These are phyloP conservation scores for Phytopythium vexans DNA, from an alignment of 352 stramenopile species.

Conservation along the genomic window DNA sequence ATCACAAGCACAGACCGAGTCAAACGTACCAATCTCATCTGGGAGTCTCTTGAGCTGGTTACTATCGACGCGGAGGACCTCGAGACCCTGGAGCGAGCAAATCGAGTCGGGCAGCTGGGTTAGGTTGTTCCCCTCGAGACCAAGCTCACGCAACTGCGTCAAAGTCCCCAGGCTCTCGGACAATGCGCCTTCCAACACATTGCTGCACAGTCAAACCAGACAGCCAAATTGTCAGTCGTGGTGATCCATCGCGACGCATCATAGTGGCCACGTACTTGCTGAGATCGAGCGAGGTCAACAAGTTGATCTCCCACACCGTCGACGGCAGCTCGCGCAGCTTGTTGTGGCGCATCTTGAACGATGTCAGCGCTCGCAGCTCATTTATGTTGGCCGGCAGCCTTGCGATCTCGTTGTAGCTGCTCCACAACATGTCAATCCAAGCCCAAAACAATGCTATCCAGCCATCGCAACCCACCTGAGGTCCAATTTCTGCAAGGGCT, in stretches of 20 bases:
- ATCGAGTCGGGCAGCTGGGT: slow-evolving; percentile 50
- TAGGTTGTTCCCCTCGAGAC: slow-evolving; percentile 66
- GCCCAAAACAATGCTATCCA: background rate
- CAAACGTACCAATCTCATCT: slow-evolving; percentile 36
- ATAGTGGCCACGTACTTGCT: slow-evolving; percentile 56
- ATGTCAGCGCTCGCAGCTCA: slow-evolving; percentile 43
- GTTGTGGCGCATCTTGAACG: slow-evolving; percentile 79
- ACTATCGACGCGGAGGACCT: slow-evolving; percentile 59
- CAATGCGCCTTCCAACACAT: slow-evolving; percentile 46
- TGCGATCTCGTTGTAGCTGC: slow-evolving; percentile 76
- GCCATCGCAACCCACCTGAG: slow-evolving; percentile 36
- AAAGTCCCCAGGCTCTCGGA: slow-evolving; percentile 46
- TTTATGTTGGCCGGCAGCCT: slow-evolving; percentile 45
- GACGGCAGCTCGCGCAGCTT: slow-evolving; percentile 42
- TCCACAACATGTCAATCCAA: background rate
- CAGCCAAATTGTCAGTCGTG: background rate
- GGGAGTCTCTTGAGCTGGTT: slow-evolving; percentile 56
- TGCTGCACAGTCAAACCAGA: slow-evolving; percentile 34
- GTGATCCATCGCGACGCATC: too few species aligned
- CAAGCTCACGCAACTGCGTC: slow-evolving; percentile 56
- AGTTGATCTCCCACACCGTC: slow-evolving; percentile 52
- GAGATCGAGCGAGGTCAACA: slow-evolving; percentile 63
- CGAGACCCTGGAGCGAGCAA: slow-evolving; percentile 35
- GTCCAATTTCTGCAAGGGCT: slow-evolving; percentile 63
- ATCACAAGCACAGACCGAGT: background rate